Evolutionary conservation across 129 eudicot genomes (phyloP).

Genomic region (Artemisia annua): DNA sequence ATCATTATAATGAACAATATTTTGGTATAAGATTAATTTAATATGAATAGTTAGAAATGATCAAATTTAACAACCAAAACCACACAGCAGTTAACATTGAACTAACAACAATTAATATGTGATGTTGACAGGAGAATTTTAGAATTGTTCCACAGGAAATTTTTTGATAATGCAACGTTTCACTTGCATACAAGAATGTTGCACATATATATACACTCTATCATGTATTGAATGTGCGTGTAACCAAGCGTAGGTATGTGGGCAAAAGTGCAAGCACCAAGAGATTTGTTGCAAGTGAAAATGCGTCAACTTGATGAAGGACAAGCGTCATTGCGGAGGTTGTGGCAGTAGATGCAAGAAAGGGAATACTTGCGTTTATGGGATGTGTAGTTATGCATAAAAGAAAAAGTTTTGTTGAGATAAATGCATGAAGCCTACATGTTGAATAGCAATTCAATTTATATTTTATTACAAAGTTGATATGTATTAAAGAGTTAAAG

Average conservation of each 20-base stretch:
- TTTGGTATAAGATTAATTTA: too few species aligned
- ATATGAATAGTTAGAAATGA: too few species aligned
- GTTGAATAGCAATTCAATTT: conserved; percentile 7
- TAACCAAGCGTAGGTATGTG: conserved; percentile 26
- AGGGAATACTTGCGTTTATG: conserved; percentile 42
- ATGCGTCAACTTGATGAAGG: conserved; percentile 43
- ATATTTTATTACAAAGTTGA: conserved; percentile 12
- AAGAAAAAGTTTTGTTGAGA: neutral
- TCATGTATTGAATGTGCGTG: too few species aligned
- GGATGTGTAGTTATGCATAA: conserved; percentile 68
- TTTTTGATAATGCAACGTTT: too few species aligned
- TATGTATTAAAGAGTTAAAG: conserved; percentile 1
- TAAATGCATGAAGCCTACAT: neutral
- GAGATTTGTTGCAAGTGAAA: conserved; percentile 64
- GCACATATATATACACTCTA: too few species aligned
- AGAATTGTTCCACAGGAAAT: too few species aligned
- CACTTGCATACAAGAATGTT: too few species aligned
- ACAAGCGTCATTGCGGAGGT: conserved; percentile 57
- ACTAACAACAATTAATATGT: too few species aligned
- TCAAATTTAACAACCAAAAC: too few species aligned
- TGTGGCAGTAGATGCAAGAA: conserved; percentile 51
- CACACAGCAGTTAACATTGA: too few species aligned
- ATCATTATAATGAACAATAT: neutral
- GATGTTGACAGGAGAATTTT: too few species aligned
- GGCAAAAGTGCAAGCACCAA: conserved; percentile 49